Base-by-base conservation (phyloP, 1,284 basidiomycete genomes). In the Boletus semigastroideus region DNA sequence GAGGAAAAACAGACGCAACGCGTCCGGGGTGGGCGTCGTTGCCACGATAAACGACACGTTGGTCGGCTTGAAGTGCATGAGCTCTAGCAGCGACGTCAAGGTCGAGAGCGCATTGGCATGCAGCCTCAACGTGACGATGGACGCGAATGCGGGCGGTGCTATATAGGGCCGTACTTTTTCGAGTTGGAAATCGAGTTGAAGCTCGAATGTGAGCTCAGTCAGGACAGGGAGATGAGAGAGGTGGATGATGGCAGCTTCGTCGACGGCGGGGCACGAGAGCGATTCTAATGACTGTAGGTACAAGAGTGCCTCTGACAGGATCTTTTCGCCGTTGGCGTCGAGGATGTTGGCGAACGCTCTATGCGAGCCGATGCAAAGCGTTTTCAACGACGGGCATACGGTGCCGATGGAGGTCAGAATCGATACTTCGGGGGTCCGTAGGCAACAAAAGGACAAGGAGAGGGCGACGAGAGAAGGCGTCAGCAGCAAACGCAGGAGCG, bases 201-300 rank as follows among this genome's bases (percentile, higher is more conserved):
- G 54, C 34, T 49, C 47, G 16, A 63, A 20, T 2, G 58, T 53
- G 40, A 68, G 60, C 4, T 53, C 20, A 31, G 3, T 4, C 41
- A 65, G 53, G 22, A 14, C 25, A 7, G 60, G 60, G 13, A 68
- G 60, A 14, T 8, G 54, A 8, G 60, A 54, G 28, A 65, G 57
- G 50, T 65, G 66, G 36, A 50, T 13, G 36, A 68, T 52, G 17
- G 64, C 60, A 3, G 39, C 33, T 43, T 67, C 63, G 30, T 63
- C 51, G 17, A 68, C 54, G 12, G 51, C 47, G 13, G 54, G 53
- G 39, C 66, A 67, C 2, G 34, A 7, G 8, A 65, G 54, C 2
- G 60, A 52, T 43, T 56, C 46, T 17, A 65, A 43, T 14, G 55
- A 53, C n/a, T 53, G 52, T 16, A 66, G 27, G 25, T 49, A 39